A percentile compares a stretch with the other conserved stretches of the same genome.
phyloP scores from a whole-genome alignment of 306 rosid genomes.

The Psophocarpus tetragonolobus region DNA sequence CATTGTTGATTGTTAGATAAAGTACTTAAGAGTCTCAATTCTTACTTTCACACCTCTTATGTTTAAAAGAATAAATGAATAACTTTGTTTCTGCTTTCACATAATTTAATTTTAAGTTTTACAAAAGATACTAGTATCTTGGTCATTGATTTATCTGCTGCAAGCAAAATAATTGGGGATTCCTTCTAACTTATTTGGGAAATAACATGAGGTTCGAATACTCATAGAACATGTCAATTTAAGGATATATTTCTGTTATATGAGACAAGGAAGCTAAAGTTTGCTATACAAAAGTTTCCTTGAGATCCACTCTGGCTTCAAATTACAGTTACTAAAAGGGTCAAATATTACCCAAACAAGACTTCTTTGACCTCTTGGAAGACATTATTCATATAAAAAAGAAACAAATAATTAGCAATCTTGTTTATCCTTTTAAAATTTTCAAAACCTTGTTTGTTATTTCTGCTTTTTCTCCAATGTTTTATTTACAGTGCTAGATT shows the following conservation, averaged over 20 bases:
- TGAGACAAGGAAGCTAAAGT: background rate
- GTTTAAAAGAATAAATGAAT: background rate
- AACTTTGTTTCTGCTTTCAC: background rate
- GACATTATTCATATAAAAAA: background rate
- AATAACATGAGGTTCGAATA: too few species aligned
- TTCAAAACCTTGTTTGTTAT: background rate
- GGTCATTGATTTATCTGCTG: background rate
- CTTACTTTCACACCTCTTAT: background rate
- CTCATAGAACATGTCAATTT: background rate
- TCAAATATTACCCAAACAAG: background rate
- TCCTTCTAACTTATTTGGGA: background rate
- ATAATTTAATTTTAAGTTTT: background rate
- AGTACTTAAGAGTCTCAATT: background rate
- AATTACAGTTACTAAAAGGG: background rate
- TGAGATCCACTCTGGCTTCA: background rate
- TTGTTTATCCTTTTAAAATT: background rate
- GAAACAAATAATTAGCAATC: background rate
- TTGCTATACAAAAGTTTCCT: background rate
- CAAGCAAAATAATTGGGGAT: background rate
- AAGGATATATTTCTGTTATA: background rate
- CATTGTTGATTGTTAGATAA: background rate
- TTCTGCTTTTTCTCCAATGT: conserved; percentile 47
- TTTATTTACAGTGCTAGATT: conserved; percentile 21
- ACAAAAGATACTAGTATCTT: background rate
- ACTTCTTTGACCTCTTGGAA: background rate